Evolutionary conservation across 1,284 basidiomycete species (phyloP), one percentile per base, ranked within the genome.

Genomic region (Tilletia indica): DNA sequence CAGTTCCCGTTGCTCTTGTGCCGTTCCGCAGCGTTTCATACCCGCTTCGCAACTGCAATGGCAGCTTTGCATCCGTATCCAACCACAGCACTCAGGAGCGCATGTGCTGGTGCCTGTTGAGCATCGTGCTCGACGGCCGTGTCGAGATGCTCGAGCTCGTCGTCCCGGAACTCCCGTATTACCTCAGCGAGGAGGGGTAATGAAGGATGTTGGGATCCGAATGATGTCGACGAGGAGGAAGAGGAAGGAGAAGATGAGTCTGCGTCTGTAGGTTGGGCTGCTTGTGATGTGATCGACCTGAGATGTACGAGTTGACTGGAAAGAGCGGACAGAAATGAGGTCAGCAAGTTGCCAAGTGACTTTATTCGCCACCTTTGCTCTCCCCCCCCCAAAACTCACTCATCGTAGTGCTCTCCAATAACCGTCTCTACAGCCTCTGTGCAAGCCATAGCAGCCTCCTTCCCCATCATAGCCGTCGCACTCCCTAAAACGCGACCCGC

Each of bases 341-440:
- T 64, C 42, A 56, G 38, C 51, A 19, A 54, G 5, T 14, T 69
- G 34, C 25, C n/a, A 58, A 19, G 1, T 21, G 48, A 51, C 38
- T 12, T 39, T 19, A 56, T 47, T 14, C 51, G 16, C 38, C 67
- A n/a, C 25, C 25, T 31, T 9, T n/a, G 19, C 5, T 4, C 42
- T 34, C 67, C 5, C 19, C 16, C n/a, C 34, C 12, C 5, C 36
- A 8, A 12, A 4, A 79, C 93, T 84, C 83, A 96, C 94, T 97
- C 94, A 84, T 97, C 93, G 80, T 98, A 98, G 84, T 98, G 95
- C 85, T 98, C 95, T 38, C 95, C 95, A 71, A 98, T 98, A 67
- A 94, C 93, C 0, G 94, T 97, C 85, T 98, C 95, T 4, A 98
- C 94, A 0, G 95, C 95, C 85, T 98, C 95, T 0, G 95, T 98